Base-by-base conservation (phyloP, 768 basidiomycete species). In the Tylopilus vinaceipallidus region DNA sequence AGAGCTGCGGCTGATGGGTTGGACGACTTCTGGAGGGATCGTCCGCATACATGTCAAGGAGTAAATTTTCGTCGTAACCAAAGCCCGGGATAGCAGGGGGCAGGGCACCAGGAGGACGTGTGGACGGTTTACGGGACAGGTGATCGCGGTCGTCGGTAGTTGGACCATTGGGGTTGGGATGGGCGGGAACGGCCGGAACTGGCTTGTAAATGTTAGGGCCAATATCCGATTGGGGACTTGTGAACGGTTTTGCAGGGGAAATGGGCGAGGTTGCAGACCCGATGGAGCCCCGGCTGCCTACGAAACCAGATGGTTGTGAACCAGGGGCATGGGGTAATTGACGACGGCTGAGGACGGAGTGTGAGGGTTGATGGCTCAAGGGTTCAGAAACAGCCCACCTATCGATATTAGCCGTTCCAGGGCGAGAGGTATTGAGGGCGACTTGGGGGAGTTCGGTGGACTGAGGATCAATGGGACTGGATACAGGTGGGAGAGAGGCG, bases 31-130 rank as follows among this genome's bases (percentile, higher is more conserved):
- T 57, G 17, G 48, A 29, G 20, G 43, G 29, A 0, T 60, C 63
- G 0, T 58, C 66, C 17, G 57, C 9, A 14, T 67, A 66, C 49
- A 59, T 51, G 20, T 68, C 65, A 35, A 59, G 32, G 17, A 63
- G 35, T 3, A 49, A 54, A 19, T 39, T 49, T 10, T 68, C 63
- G 33, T 69, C 66, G 38, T 50, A 46, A 32, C 38, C 54, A 37
- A 50, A 54, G 19, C 66, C 66, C 2, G 68, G 66, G 17, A 57
- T 64, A 17, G 57, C 56, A 0, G 66, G 66, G 2, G 66, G 37
- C 17, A 55, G 53, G 35, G 68, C 62, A 16, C 66, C 68, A 23
- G 63, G 57, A 19, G 66, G 68, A 42, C 66, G 64, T 8, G 54
- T 33, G 2, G 66, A 68, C 20, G 59, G 4, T 42, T 55, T 64